phyloP scores from a whole-genome alignment of 352 stramenopile species.

The Globisporangium spiculum region DNA sequence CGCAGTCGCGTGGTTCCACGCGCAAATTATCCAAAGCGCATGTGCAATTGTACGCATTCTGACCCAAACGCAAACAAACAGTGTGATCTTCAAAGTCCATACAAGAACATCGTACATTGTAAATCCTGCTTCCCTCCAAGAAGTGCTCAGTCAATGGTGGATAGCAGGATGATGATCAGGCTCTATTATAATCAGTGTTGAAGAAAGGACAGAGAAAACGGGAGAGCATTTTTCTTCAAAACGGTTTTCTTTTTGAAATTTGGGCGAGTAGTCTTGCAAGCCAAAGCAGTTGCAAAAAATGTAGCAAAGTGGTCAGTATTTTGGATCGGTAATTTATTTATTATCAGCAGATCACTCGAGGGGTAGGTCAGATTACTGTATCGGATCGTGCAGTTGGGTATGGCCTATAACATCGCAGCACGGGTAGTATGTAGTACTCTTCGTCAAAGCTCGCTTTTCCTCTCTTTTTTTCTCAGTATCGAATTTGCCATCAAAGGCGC shows the following conservation, averaged over 20 bases:
- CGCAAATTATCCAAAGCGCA: neutral
- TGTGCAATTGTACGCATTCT: neutral
- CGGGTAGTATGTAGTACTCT: neutral
- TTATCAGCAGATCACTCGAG: neutral
- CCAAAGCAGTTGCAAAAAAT: neutral
- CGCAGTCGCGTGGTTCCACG: neutral
- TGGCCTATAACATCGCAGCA: neutral
- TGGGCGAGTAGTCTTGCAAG: neutral
- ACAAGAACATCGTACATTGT: no score
- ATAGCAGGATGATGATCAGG: no score
- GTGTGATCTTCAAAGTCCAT: no score
- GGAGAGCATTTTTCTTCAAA: neutral
- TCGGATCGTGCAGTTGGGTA: neutral
- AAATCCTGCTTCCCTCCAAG: no score
- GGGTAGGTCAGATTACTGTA: conserved; percentile 2
- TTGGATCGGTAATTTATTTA: neutral
- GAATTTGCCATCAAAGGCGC: conserved; percentile 8
- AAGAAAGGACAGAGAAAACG: neutral
- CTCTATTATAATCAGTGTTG: neutral
- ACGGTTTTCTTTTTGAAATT: no score
- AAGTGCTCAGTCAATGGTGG: no score
- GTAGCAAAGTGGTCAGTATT: neutral
- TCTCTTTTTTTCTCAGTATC: conserved; percentile 3
- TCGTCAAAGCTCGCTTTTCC: neutral
- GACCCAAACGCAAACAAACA: no score